phyloP scores from a whole-genome alignment of 1,139 yeast species.

The Geotrichum reessii region DNA sequence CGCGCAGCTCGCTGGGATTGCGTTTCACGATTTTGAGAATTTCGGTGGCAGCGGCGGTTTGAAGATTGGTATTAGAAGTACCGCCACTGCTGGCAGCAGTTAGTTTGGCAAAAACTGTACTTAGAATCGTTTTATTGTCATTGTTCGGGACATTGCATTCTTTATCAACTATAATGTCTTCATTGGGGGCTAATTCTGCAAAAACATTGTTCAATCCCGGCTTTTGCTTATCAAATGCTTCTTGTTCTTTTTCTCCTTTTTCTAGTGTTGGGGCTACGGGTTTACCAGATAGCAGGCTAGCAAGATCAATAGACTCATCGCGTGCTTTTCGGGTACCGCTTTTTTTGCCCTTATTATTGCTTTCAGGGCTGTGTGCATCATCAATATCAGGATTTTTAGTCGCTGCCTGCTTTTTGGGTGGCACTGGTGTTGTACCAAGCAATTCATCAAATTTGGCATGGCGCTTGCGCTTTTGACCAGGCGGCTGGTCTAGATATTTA shows the following conservation, averaged over 20 bases:
- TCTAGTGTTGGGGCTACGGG: background rate
- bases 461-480: background rate
- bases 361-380: background rate
- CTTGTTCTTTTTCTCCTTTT: too few relatives aligned
- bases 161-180: background rate
- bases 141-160: background rate
- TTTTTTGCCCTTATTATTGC: background rate
- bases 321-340: background rate
- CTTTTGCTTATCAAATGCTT: background rate
- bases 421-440: background rate
- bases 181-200: background rate
- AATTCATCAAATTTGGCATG: background rate
- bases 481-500: slow-evolving; percentile 14
- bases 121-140: background rate
- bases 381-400: background rate
- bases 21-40: background rate
- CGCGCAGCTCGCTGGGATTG: background rate
- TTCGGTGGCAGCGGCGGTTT: background rate
- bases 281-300: background rate
- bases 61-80: background rate
- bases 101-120: background rate
- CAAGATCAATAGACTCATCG: background rate
- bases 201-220: background rate
- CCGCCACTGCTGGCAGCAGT: background rate
- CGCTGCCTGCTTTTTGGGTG: background rate